These are phyloP conservation scores for Calonectria hongkongensis DNA, from an alignment of 2,329 filamentous ascomycete species.

Conservation along the genomic window DNA sequence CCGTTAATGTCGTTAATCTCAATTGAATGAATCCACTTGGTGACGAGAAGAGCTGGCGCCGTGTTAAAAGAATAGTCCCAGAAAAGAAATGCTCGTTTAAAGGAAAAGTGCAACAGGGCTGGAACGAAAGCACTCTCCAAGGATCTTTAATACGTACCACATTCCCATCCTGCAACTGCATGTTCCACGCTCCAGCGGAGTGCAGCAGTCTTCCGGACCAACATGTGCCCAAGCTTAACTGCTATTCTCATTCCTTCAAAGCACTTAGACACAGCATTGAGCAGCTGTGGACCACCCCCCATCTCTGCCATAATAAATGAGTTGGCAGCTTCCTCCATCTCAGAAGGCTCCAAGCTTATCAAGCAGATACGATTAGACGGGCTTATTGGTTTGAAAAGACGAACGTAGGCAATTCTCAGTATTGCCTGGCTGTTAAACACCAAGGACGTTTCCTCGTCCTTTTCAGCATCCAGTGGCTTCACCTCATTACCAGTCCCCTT, in stretches of 20 bases:
- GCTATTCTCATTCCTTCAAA: constrained; percentile 37
- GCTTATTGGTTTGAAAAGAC: constrained; percentile 25
- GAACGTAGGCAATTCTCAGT: constrained; percentile 37
- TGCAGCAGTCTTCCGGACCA: constrained; percentile 44
- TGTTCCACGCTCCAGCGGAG: constrained; percentile 44
- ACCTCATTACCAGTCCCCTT: background rate
- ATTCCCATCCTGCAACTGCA: constrained; percentile 42
- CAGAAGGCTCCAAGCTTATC: constrained; percentile 13
- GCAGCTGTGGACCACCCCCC: constrained; percentile 21
- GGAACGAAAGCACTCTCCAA: background rate
- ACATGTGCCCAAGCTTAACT: constrained; percentile 39
- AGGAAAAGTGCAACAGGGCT: background rate
- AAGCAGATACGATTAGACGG: constrained; percentile 12
- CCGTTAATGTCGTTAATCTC: constrained; percentile 25
- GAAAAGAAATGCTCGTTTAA: background rate
- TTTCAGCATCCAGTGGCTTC: background rate
- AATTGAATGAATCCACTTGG: constrained; percentile 41
- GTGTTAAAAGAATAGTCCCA: background rate
- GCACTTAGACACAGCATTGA: constrained; percentile 30
- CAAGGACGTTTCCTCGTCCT: constrained; percentile 13
- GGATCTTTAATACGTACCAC: constrained; percentile 29
- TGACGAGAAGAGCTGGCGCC: constrained; percentile 36
- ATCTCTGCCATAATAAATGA: constrained; percentile 29
- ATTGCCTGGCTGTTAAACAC: constrained; percentile 41
- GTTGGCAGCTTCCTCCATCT: constrained; percentile 9